These are phyloP conservation scores for Pichia sp. DNA, from an alignment of 1,139 yeast species.

Conservation along the genomic window DNA sequence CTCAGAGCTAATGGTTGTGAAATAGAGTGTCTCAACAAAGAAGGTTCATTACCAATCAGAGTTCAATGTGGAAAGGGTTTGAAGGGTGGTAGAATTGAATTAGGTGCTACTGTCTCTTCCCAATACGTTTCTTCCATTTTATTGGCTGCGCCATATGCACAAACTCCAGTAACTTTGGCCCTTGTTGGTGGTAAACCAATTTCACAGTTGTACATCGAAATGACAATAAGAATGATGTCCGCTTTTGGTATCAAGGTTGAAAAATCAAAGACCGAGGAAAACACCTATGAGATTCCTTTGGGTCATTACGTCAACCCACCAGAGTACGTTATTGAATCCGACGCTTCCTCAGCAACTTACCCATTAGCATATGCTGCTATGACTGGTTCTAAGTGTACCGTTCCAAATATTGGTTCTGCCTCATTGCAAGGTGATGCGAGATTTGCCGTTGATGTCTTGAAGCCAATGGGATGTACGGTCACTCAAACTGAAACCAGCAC, in stretches of 20 bases:
- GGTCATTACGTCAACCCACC: constrained; percentile 74
- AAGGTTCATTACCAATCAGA: constrained; percentile 82
- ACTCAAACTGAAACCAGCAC: constrained; percentile 78
- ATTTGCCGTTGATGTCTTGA: constrained; percentile 87
- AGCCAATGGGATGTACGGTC: constrained; percentile 93
- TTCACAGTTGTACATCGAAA: constrained; percentile 90
- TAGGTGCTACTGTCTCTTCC: constrained; percentile 94
- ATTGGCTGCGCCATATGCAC: constrained; percentile 98
- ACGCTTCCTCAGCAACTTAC: constrained; percentile 98
- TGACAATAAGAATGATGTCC: constrained; percentile 96
- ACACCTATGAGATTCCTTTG: constrained; percentile 86
- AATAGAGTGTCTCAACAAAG: constrained; percentile 60
- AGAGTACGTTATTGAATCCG: constrained; percentile 88
- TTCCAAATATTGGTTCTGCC: constrained; percentile 88
- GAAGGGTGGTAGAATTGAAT: constrained; percentile 85
- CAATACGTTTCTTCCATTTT: constrained; percentile 94
- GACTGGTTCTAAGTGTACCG: constrained; percentile 86
- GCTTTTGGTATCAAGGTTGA: constrained; percentile 80
- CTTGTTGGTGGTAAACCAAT: constrained; percentile 96
- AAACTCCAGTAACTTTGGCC: constrained; percentile 76
- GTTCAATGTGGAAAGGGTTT: constrained; percentile 66
- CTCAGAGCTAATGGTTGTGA: constrained; percentile 70
- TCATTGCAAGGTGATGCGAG: constrained; percentile 97
- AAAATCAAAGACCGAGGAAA: constrained; percentile 59
- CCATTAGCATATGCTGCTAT: constrained; percentile 98